These are phyloP conservation scores for Fusarium buharicum DNA, from an alignment of 2,329 filamentous ascomycete species.

Conservation along the genomic window DNA sequence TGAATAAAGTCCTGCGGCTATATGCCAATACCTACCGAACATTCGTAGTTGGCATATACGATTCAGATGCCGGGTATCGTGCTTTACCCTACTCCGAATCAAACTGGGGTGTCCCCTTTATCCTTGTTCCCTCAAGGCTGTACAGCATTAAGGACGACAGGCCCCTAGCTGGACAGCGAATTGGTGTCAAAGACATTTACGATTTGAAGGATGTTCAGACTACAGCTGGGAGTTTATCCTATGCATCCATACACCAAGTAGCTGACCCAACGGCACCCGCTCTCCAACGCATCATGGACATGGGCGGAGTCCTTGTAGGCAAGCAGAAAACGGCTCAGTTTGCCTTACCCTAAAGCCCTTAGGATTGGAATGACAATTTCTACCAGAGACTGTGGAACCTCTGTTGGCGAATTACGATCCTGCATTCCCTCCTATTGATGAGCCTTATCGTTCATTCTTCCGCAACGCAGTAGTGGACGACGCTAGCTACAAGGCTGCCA, in stretches of 20 bases:
- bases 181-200: slow-evolving; percentile 23
- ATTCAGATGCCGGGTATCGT: too few relatives aligned
- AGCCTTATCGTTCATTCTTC: too few relatives aligned
- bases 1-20: too few relatives aligned
- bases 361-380: too few relatives aligned
- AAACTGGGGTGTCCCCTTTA: not conserved
- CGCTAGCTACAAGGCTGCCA: too few relatives aligned
- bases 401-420: too few relatives aligned
- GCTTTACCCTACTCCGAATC: too few relatives aligned
- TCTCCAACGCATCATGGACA: slow-evolving; percentile 14
- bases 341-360: not conserved
- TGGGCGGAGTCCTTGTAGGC: slow-evolving; percentile 8
- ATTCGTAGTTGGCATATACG: too few relatives aligned
- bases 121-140: not conserved
- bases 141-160: not conserved
- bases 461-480: too few relatives aligned
- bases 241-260: not conserved
- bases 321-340: slow-evolving; percentile 17
- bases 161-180: not conserved
- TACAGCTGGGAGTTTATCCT: slow-evolving; percentile 7
- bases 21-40: too few relatives aligned
- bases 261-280: slow-evolving; percentile 2
- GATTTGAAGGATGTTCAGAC: slow-evolving; percentile 14
- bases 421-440: not conserved
- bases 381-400: too few relatives aligned